These are phyloP conservation scores for Coix lacrymajobi DNA, from an alignment of 176 grass and related monocot genomes.

Conservation along the genomic window DNA sequence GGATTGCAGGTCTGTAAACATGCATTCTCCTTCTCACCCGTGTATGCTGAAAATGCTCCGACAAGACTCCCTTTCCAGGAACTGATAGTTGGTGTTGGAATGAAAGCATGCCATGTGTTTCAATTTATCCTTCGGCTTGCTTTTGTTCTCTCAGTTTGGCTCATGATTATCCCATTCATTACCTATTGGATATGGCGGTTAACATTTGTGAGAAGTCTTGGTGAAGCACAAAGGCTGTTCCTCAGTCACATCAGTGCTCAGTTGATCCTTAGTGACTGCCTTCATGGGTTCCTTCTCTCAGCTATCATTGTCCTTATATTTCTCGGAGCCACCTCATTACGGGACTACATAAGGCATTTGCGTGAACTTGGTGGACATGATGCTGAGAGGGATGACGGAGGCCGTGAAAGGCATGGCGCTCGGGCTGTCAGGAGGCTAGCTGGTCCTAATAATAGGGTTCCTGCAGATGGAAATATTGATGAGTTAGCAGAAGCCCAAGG, in stretches of 20 bases:
- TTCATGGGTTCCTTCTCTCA: conserved; percentile 95
- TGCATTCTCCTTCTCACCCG: conserved; percentile 89
- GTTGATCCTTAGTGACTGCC: conserved; percentile 91
- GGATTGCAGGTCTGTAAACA: conserved; percentile 94
- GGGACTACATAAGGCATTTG: conserved; percentile 96
- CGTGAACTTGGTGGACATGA: conserved; percentile 87
- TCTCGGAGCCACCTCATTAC: conserved; percentile 94
- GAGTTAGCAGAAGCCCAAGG: conserved; percentile 73
- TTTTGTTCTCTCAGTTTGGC: conserved; percentile 98
- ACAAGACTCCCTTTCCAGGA: conserved; percentile 92
- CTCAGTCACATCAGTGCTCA: conserved; percentile 83
- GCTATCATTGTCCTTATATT: conserved; percentile 98
- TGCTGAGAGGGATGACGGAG: conserved; percentile 85
- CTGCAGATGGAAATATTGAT: conserved; percentile 65
- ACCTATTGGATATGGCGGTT: conserved; percentile 98
- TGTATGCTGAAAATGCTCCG: conserved; percentile 86
- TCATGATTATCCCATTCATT: conserved; percentile 98
- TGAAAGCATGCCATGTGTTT: conserved; percentile 90
- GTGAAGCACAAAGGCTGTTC: conserved; percentile 91
- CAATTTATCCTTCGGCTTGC: conserved; percentile 92
- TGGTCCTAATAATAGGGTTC: conserved; percentile 68
- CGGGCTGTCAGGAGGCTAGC: conserved; percentile 86
- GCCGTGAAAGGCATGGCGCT: conserved; percentile 84
- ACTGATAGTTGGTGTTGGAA: conserved; percentile 86
- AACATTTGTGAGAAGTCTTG: conserved; percentile 87